Base-by-base conservation (phyloP, 805 yeast genomes). In the Debaryomyces prosopidis region DNA sequence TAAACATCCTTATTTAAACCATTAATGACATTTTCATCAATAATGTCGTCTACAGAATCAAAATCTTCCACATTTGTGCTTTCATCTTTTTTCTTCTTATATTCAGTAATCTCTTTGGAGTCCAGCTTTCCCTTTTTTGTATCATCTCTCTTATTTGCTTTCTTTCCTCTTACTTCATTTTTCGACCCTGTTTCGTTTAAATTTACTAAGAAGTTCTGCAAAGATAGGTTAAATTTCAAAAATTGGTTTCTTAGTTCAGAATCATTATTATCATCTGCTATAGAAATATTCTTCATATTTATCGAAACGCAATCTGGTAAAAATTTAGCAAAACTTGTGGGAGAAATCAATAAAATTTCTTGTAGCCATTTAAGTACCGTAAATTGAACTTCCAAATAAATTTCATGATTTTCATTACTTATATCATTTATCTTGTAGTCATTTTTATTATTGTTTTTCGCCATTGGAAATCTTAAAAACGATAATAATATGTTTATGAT, bases 361-460 rank as follows among this genome's bases (percentile, higher is more conserved):
- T 80, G 83, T 12, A 94, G 67, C 99, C 99, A 94, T 39, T 82
- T 80, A 40, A 92, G 70, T 0, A 89, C 89, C 3, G 87, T 87
- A 27, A 84, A 64, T 62, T 89, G 95, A 37, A 91, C 87, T 54
- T 88, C 88, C 44, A 65, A 50, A 36, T 58, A 60, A 4, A 68
- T 58, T 20, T 71, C 76, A 45, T 69, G 75, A 20, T 62, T 58
- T 42, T 72, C 76, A 16, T 55, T 63, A 1, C 65, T 48, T 19
- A 66, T 55, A 20, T 66, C 71, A 34, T 57, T 59, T 30, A 40
- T 46, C 26, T 54, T 53, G 16, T 40, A 36, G 14, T 53, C 61
- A 16, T 40, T 50, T 15, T 50, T 49, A 12, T 52, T 53, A 14
- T 42, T 47, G 19, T 38, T 53, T 11, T 51, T 60, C 36, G 79